Evolutionary conservation across 2,329 filamentous ascomycete species (phyloP).

Genomic region (Fusarium udum): DNA sequence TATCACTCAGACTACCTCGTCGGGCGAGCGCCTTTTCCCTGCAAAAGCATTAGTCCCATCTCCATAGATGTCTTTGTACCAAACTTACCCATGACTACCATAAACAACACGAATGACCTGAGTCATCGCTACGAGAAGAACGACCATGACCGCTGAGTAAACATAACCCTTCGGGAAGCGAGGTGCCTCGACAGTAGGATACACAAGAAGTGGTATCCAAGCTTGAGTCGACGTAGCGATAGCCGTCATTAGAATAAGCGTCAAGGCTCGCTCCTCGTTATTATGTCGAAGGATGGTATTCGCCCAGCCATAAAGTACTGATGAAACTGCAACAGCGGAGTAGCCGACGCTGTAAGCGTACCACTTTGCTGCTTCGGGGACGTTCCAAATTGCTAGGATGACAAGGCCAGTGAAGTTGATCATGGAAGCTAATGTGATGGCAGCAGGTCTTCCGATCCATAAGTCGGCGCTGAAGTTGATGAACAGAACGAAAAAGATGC

Average conservation of each 20-base stretch:
- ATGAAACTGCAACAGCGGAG: neutral
- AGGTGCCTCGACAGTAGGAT: neutral
- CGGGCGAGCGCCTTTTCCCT: neutral
- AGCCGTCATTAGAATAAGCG: neutral
- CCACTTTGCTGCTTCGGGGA: neutral
- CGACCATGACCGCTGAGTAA: neutral
- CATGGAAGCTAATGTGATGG: neutral
- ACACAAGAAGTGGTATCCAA: neutral
- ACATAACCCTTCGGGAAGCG: neutral
- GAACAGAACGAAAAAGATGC: neutral
- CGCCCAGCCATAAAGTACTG: neutral
- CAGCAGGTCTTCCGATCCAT: neutral
- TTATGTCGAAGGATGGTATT: neutral
- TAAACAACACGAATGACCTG: neutral
- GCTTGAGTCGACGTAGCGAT: neutral
- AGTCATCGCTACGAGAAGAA: neutral
- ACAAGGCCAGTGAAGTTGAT: neutral
- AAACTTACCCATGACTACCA: neutral
- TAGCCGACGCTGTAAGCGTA: neutral
- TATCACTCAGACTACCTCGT: neutral
- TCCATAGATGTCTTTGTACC: accelerated
- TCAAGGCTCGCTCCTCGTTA: neutral
- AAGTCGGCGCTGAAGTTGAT: neutral
- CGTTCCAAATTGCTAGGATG: neutral
- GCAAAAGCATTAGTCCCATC: neutral